phyloP scores from a whole-genome alignment of 2,329 filamentous ascomycete genomes.

The Xylaria sp. region DNA sequence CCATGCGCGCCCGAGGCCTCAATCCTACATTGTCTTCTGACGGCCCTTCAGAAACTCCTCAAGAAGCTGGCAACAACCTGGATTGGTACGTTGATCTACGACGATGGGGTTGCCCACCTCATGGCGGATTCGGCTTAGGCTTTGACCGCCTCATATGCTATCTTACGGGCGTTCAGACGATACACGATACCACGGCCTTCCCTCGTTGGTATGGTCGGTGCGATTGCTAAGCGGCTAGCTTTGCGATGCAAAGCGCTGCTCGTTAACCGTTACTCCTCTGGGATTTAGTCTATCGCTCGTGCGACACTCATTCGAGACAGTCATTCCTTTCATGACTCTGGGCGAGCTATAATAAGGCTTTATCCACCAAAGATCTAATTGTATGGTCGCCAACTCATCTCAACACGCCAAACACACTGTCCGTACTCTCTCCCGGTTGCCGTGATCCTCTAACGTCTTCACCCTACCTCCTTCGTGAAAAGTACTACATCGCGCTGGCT shows the following conservation, averaged over 20 bases:
- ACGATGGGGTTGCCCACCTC: conserved; percentile 84
- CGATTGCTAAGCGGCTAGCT: conserved; percentile 43
- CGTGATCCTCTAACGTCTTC: background rate
- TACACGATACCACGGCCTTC: conserved; percentile 82
- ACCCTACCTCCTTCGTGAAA: background rate
- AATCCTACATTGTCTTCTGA: conserved; percentile 33
- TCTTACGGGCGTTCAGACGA: conserved; percentile 71
- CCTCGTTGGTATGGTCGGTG: conserved; percentile 66
- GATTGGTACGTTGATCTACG: conserved; percentile 87
- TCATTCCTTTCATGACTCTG: conserved; percentile 18
- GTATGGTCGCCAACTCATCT: conserved; percentile 8
- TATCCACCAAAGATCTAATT: conserved; percentile 19
- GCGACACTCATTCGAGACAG: conserved; percentile 27
- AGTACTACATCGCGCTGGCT: background rate
- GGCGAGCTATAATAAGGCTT: conserved; percentile 22
- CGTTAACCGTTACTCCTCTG: conserved; percentile 38
- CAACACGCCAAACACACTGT: conserved; percentile 12
- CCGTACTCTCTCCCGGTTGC: background rate
- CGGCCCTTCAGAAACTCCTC: conserved; percentile 25
- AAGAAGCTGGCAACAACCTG: conserved; percentile 39
- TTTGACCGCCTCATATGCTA: conserved; percentile 85
- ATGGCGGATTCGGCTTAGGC: conserved; percentile 85
- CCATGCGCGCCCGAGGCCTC: conserved; percentile 67
- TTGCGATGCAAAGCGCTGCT: conserved; percentile 29
- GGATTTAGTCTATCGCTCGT: conserved; percentile 31